These are phyloP conservation scores for Solanum pimpinellifolium DNA, from an alignment of 257 asterid genomes.

Conservation along the genomic window DNA sequence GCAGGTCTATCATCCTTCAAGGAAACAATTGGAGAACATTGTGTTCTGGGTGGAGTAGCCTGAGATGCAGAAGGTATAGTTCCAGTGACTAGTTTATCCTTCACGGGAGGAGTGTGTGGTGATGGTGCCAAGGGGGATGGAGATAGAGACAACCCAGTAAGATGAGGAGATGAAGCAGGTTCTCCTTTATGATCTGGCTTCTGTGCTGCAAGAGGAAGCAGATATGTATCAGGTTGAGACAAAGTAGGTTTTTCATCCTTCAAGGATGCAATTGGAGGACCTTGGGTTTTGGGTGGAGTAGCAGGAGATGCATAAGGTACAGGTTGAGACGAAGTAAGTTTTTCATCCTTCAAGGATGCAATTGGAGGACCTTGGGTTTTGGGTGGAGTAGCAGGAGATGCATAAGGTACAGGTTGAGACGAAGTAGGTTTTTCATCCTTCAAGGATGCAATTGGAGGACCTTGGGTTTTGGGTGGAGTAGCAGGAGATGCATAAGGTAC, in stretches of 20 bases:
- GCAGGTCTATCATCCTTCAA: neutral
- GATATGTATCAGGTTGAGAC: neutral
- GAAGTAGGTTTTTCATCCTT: neutral
- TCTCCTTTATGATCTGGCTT: neutral
- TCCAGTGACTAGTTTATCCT: slow-evolving; percentile 20
- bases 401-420: slow-evolving; percentile 3
- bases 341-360: neutral
- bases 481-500: slow-evolving; percentile 4
- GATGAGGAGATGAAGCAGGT: slow-evolving; percentile 9
- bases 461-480: slow-evolving; percentile 5
- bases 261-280: neutral
- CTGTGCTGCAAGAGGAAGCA: neutral
- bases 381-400: slow-evolving; percentile 5
- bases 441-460: neutral
- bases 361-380: neutral
- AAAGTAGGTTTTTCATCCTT: neutral
- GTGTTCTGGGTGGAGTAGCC: neutral
- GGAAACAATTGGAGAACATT: neutral
- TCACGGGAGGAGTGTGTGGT: slow-evolving; percentile 23
- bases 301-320: slow-evolving; percentile 4
- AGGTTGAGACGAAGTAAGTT: neutral
- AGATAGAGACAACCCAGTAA: neutral
- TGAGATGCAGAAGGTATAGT: slow-evolving; percentile 8
- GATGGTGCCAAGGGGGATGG: neutral
- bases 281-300: slow-evolving; percentile 4